Base-by-base conservation (phyloP, 2,329 filamentous ascomycete species). In the Shiraia bambusicola region DNA sequence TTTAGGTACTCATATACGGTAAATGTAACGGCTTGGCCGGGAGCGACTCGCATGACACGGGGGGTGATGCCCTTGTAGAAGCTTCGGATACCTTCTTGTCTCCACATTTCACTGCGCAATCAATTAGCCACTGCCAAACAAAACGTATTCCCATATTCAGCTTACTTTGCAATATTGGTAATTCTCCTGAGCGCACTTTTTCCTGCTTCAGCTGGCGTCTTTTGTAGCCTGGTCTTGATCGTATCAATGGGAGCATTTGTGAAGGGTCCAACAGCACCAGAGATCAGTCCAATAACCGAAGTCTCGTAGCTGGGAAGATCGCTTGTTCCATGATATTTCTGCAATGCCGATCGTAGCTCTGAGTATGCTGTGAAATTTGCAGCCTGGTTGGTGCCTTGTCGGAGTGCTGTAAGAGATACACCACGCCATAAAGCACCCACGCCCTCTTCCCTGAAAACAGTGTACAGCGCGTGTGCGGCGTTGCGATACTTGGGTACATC, bases 51-150 rank as follows among this genome's bases (percentile, higher is more conserved):
- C 90, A 97, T 97, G 57, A 98, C 87, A 59, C 93, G 82, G 6
- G 93, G 93, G 33, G 93, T 98, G 72, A 98, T 98, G 61, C 93
- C 93, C 80, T 97, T 97, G 78, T 95, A 98, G 74, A 98, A 98
- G 34, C 93, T 93, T 60, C 89, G 84, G 56, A 92, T 77, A 26
- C 93, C 93, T 73, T 98, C 93, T 74, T 95, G 88, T 63, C 86
- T 88, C 70, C 73, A 76, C 73, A 77, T 76, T 29, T 73, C 69
- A 35, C 66, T 71, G 37, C 27, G 6, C 2, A 17, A 2, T 13
- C n/a, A n/a, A 34, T 60, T 27, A 61, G 52, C 15, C 27, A 6
- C 9, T 4, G 27, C 25, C 28, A 17, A 24, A 16, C 10, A 10
- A 4, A 10, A 12, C 7, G 2, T 6, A 9, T 28, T 12, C 5